A percentile compares a stretch with the other conserved stretches of the same genome.
phyloP scores from a whole-genome alignment of 2,329 filamentous ascomycete genomes.

The Aspergillus nomiae region DNA sequence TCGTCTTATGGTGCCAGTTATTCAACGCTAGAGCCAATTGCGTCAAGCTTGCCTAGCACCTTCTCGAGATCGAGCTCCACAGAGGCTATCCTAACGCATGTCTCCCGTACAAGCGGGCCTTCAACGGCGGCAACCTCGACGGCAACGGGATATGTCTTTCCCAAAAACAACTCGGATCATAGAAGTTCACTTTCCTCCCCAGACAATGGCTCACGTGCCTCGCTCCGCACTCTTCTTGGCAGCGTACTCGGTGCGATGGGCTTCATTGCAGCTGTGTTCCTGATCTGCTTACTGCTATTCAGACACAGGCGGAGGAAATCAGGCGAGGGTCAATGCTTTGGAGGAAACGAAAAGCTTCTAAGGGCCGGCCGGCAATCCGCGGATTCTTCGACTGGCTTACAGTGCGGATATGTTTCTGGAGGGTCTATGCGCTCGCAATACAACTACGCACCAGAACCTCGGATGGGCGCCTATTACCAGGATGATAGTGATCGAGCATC shows the following conservation, averaged over 20 bases:
- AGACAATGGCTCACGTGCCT: not conserved
- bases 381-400: slow-evolving; percentile 21
- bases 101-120: not conserved
- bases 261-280: slow-evolving; percentile 25
- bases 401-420: slow-evolving; percentile 13
- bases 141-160: slow-evolving; percentile 3
- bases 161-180: slow-evolving; percentile 1
- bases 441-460: slow-evolving; percentile 2
- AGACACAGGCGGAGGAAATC: slow-evolving; percentile 24
- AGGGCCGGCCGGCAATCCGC: slow-evolving; percentile 15
- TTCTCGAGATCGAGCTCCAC: not conserved
- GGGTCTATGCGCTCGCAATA: slow-evolving; percentile 15
- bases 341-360: slow-evolving; percentile 22
- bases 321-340: slow-evolving; percentile 6
- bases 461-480: not conserved
- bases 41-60: not conserved
- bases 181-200: slow-evolving; percentile 3
- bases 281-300: slow-evolving; percentile 26
- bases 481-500: not conserved
- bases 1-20: slow-evolving; percentile 1
- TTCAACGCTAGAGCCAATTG: not conserved
- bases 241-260: slow-evolving; percentile 30
- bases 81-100: not conserved
- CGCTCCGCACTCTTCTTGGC: slow-evolving; percentile 30
- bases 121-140: slow-evolving; percentile 2